phyloP scores from a whole-genome alignment of 352 stramenopile species.

The Pythium dissimile region DNA sequence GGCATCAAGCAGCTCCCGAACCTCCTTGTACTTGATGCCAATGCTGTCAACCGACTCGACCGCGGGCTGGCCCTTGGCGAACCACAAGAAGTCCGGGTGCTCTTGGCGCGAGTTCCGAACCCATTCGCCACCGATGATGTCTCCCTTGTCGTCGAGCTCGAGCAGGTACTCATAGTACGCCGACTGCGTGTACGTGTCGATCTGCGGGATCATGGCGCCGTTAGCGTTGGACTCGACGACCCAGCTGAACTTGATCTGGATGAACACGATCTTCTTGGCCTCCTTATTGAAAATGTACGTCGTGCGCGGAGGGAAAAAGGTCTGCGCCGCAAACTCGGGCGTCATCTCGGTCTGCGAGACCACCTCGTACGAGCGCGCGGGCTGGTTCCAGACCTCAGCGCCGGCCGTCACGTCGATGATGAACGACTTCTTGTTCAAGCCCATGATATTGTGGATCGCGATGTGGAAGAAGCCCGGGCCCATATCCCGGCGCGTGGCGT shows the following conservation, averaged over 20 bases:
- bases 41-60: conserved; percentile 4
- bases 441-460: conserved; percentile 24
- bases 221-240: conserved; percentile 57
- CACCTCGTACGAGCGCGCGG: conserved; percentile 21
- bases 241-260: conserved; percentile 59
- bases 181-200: conserved; percentile 48
- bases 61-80: conserved; percentile 25
- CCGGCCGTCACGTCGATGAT: conserved; percentile 13
- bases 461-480: conserved; percentile 25
- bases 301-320: conserved; percentile 5
- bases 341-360: conserved; percentile 6
- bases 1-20: conserved; percentile 15
- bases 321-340: background rate
- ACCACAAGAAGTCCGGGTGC: conserved; percentile 68
- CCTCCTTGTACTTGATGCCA: conserved; percentile 19
- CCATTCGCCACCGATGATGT: conserved; percentile 69
- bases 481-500: conserved; percentile 18
- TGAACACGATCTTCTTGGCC: conserved; percentile 46
- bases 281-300: conserved; percentile 61
- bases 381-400: conserved; percentile 25
- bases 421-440: conserved; percentile 18
- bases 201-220: conserved; percentile 41
- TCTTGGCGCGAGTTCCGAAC: conserved; percentile 45
- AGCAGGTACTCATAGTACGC: conserved; percentile 69
- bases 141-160: conserved; percentile 51